These are phyloP conservation scores for Sarocladiaceae sp. DNA, from an alignment of 2,329 filamentous ascomycete species.

Conservation along the genomic window DNA sequence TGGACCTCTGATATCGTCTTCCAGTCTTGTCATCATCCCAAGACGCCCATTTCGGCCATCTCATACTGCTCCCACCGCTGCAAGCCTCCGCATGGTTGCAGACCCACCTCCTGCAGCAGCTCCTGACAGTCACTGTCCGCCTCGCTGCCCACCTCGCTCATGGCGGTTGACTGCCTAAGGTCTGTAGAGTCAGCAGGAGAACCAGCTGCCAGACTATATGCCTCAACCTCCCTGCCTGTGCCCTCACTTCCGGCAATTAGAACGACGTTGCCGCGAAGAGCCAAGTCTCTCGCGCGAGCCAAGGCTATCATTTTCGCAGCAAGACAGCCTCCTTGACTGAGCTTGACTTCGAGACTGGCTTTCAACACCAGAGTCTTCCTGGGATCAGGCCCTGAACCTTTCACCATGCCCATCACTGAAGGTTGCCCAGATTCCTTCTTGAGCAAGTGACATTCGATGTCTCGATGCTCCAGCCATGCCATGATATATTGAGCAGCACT, in stretches of 20 bases:
- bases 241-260: conserved; percentile 41
- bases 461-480: conserved; percentile 38
- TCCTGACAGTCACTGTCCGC: too few species aligned
- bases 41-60: too few species aligned
- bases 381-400: conserved; percentile 29
- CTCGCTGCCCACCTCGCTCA: too few species aligned
- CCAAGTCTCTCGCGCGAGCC: conserved; percentile 23
- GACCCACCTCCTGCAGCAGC: too few species aligned
- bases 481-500: conserved; percentile 32
- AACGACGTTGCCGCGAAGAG: conserved; percentile 35
- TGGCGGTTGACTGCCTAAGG: too few species aligned
- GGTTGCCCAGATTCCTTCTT: conserved; percentile 32
- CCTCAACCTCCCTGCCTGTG: conserved; percentile 36
- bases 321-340: conserved; percentile 31
- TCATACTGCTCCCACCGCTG: too few species aligned
- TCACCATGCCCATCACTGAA: conserved; percentile 35
- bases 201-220: conserved; percentile 35
- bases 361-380: conserved; percentile 39
- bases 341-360: conserved; percentile 31
- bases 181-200: conserved; percentile 42
- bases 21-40: too few species aligned
- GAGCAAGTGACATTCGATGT: conserved; percentile 37
- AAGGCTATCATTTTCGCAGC: conserved; percentile 31
- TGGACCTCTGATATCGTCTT: too few species aligned
- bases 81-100: too few species aligned